Evolutionary conservation across 306 rosid genomes (phyloP).

Genomic region (Dryas drummondii): DNA sequence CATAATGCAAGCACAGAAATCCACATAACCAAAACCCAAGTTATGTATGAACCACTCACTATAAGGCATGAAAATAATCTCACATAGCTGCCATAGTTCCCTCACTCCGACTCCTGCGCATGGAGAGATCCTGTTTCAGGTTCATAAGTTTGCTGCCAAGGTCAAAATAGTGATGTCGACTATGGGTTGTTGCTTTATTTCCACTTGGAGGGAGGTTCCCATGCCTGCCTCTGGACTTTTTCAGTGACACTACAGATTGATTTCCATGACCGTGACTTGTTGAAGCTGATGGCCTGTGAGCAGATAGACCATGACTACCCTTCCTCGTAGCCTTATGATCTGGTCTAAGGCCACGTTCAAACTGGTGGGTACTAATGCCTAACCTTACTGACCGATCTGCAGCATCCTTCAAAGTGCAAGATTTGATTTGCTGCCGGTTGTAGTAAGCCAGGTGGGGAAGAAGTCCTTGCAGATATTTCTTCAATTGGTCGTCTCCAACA

Average conservation of each 20-base stretch:
- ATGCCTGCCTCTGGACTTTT: slow-evolving; percentile 48
- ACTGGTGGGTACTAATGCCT: slow-evolving; percentile 63
- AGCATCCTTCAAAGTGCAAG: slow-evolving; percentile 56
- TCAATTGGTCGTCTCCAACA: slow-evolving; percentile 92
- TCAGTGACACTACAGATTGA: slow-evolving; percentile 41
- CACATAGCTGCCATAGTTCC: slow-evolving; percentile 63
- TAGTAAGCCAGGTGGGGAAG: slow-evolving; percentile 85
- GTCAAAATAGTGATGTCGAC: slow-evolving; percentile 41
- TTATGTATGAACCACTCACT: slow-evolving; percentile 1
- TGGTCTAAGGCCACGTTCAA: slow-evolving; percentile 61
- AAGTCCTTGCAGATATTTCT: slow-evolving; percentile 81
- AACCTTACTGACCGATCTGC: slow-evolving; percentile 66
- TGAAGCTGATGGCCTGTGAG: slow-evolving; percentile 42
- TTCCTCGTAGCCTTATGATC: slow-evolving; percentile 71
- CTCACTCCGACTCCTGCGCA: slow-evolving; percentile 80
- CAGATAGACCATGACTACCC: slow-evolving; percentile 38
- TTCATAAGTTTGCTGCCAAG: slow-evolving; percentile 34
- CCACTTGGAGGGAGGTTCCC: slow-evolving; percentile 56
- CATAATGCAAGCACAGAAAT: slow-evolving; percentile 18
- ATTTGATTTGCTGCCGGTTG: slow-evolving; percentile 64
- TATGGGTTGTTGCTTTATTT: slow-evolving; percentile 41
- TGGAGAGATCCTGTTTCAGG: slow-evolving; percentile 32
- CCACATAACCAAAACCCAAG: slow-evolving; percentile 14
- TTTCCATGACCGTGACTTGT: slow-evolving; percentile 41
- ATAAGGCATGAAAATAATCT: slow-evolving; percentile 26